phyloP scores from a whole-genome alignment of 2,329 filamentous ascomycete genomes.

The Fusarium sp. region DNA sequence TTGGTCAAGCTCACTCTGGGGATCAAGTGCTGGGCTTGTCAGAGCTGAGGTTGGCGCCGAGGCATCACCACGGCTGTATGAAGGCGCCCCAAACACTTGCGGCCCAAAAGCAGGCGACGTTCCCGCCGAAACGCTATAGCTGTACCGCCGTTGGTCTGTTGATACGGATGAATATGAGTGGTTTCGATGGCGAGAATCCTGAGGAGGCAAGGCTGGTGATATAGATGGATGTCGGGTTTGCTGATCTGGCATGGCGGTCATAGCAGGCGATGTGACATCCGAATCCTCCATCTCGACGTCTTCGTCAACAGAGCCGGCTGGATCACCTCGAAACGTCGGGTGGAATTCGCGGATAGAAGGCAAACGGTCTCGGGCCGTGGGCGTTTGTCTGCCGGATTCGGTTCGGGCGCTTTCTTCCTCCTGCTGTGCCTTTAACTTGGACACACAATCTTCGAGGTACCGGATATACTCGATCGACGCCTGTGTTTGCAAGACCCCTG shows the following conservation, averaged over 20 bases:
- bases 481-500: constrained; percentile 53
- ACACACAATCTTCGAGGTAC: constrained; percentile 89
- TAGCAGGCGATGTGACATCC: constrained; percentile 58
- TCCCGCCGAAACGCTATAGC: constrained; percentile 58
- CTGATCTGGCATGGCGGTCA: constrained; percentile 47
- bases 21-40: constrained; percentile 65
- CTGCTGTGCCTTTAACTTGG: constrained; percentile 73
- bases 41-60: constrained; percentile 60
- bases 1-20: constrained; percentile 68
- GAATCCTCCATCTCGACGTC: constrained; percentile 70
- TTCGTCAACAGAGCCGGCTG: constrained; percentile 47
- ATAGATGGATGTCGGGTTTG: constrained; percentile 56
- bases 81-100: constrained; percentile 45
- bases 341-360: constrained; percentile 53
- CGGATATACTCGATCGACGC: constrained; percentile 96
- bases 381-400: constrained; percentile 43
- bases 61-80: constrained; percentile 52
- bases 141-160: constrained; percentile 60
- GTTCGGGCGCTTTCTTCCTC: constrained; percentile 46
- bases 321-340: constrained; percentile 52
- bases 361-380: constrained; percentile 43
- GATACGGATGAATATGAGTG: constrained; percentile 63
- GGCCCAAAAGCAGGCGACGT: constrained; percentile 67
- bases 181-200: constrained; percentile 56
- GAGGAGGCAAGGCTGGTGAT: constrained; percentile 60